phyloP scores from a whole-genome alignment of 768 basidiomycete genomes.

The Boletus rex-veris region DNA sequence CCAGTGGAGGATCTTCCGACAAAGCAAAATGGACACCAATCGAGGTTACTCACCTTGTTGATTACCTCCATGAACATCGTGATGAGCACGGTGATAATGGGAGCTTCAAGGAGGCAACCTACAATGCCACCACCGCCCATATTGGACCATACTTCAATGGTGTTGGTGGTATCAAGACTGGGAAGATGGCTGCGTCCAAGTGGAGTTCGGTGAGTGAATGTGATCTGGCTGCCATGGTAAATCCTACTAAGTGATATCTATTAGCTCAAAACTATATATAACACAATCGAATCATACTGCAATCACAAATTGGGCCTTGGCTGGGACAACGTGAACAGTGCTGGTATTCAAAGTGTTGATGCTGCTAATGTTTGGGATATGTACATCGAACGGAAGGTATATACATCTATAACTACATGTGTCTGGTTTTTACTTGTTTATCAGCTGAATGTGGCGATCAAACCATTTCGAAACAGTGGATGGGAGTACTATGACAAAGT shows the following conservation, averaged over 20 bases:
- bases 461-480: too few relatives aligned
- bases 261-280: too few relatives aligned
- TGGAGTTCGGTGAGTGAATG: not conserved
- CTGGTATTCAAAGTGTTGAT: too few relatives aligned
- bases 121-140: not conserved
- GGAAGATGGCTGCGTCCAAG: not conserved
- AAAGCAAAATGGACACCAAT: not conserved
- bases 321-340: too few relatives aligned
- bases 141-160: not conserved
- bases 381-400: too few relatives aligned
- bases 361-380: too few relatives aligned
- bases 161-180: not conserved
- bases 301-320: too few relatives aligned
- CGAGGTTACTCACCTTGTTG: not conserved
- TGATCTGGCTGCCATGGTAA: not conserved
- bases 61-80: not conserved
- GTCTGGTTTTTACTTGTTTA: too few relatives aligned
- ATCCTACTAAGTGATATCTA: not conserved
- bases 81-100: not conserved
- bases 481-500: too few relatives aligned
- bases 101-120: not conserved
- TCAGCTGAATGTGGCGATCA: too few relatives aligned
- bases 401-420: too few relatives aligned
- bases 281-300: too few relatives aligned
- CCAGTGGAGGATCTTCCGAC: not conserved